Conservation (phyloP, 148 eudicot genomes). For the Vaccinium vitisidaea region DNA sequence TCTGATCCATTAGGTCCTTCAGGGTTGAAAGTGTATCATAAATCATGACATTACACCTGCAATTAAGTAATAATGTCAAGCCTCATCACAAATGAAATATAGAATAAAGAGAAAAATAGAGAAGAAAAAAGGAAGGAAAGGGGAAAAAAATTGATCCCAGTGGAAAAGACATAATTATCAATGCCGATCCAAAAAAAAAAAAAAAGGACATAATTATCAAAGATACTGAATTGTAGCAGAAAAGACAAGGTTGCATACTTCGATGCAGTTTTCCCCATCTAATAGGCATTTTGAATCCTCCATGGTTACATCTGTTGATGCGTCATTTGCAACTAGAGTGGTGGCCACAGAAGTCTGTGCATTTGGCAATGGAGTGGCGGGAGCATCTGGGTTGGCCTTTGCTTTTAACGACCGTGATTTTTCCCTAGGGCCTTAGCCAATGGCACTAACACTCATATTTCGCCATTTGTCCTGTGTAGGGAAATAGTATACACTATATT, state of each 20-base stretch:
- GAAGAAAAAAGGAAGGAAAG: neutral
- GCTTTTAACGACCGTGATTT: constrained; percentile 53
- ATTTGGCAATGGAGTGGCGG: constrained; percentile 33
- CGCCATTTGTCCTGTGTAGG: constrained; percentile 87
- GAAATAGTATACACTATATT: too few relatives aligned
- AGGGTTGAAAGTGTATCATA: constrained; percentile 65
- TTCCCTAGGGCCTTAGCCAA: constrained; percentile 62
- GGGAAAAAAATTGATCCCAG: neutral
- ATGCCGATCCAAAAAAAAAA: too few relatives aligned
- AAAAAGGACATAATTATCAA: too few relatives aligned
- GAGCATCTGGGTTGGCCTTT: constrained; percentile 43
- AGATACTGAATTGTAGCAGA: neutral
- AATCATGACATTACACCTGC: constrained; percentile 65
- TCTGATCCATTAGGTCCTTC: constrained; percentile 67
- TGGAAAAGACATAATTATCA: neutral
- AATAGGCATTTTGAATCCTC: constrained; percentile 54
- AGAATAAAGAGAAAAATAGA: neutral
- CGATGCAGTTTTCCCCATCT: constrained; percentile 56
- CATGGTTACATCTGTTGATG: constrained; percentile 41
- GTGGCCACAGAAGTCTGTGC: constrained; percentile 28
- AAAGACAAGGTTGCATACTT: constrained; percentile 35
- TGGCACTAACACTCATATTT: constrained; percentile 73
- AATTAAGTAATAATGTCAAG: constrained; percentile 12
- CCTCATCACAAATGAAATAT: neutral
- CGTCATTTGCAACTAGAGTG: constrained; percentile 32